Percentiles rank a stretch among this genome's conserved stretches.
These are phyloP conservation scores for Curvularia hawaiiensis DNA, from an alignment of 2,329 filamentous ascomycete genomes.

Conservation along the genomic window DNA sequence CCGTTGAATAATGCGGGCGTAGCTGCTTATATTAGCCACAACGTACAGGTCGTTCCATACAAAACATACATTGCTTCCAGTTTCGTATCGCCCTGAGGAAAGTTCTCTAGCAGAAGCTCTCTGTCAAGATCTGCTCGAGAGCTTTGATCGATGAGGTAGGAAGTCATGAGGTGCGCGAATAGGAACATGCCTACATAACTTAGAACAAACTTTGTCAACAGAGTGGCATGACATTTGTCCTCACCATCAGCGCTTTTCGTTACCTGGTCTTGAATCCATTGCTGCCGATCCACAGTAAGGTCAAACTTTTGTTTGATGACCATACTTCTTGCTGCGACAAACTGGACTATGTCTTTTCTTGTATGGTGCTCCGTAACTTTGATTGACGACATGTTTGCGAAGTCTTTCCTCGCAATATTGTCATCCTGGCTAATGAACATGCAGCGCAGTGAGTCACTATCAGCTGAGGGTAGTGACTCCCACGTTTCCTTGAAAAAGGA, in stretches of 20 bases:
- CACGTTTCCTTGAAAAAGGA: slow-evolving; percentile 18
- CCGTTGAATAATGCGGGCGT: slow-evolving; percentile 30
- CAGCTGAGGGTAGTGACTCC: slow-evolving; percentile 21
- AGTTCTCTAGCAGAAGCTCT: slow-evolving; percentile 20
- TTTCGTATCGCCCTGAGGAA: slow-evolving; percentile 15
- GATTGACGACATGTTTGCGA: slow-evolving; percentile 3
- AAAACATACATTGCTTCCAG: slow-evolving; percentile 31
- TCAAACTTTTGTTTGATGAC: slow-evolving; percentile 21
- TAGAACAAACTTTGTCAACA: not conserved
- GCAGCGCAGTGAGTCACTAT: slow-evolving; percentile 15
- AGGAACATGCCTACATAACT: slow-evolving; percentile 9
- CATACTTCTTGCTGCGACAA: not conserved
- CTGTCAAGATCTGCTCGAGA: slow-evolving; percentile 20
- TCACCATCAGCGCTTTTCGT: slow-evolving; percentile 29
- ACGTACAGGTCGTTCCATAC: not conserved
- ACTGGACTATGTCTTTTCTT: slow-evolving; percentile 6
- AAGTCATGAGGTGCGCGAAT: slow-evolving; percentile 33
- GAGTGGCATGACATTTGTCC: not conserved
- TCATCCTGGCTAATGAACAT: slow-evolving; percentile 34
- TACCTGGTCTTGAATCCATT: slow-evolving; percentile 30
- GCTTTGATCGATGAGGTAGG: slow-evolving; percentile 18
- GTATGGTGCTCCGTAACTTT: slow-evolving; percentile 6
- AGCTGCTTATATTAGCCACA: slow-evolving; percentile 16
- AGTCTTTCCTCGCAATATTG: slow-evolving; percentile 9
- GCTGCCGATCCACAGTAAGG: slow-evolving; percentile 21